Evolutionary conservation across 176 grass and related monocot genomes (phyloP).

Genomic region (Canna indica): DNA sequence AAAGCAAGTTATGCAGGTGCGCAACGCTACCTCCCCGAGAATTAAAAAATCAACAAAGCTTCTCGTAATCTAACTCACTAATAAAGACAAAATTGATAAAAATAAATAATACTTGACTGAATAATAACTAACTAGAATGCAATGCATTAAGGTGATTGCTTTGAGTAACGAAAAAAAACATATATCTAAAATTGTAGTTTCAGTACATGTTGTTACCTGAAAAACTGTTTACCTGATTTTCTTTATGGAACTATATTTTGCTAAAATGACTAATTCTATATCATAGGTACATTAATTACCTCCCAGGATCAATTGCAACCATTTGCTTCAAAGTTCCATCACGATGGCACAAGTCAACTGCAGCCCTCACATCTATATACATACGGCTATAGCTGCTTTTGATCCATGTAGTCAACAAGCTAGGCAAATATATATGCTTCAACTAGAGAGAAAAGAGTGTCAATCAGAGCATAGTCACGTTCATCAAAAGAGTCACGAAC

Average conservation of each 20-base stretch:
- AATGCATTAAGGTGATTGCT: no score
- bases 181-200: no score
- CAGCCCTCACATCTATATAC: conserved; percentile 92
- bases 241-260: conserved; percentile 39
- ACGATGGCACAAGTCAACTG: conserved; percentile 88
- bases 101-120: background rate
- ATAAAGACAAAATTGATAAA: conserved; percentile 3
- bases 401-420: conserved; percentile 93
- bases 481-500: conserved; percentile 92
- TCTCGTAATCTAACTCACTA: background rate
- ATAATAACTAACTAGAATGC: no score
- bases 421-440: conserved; percentile 97
- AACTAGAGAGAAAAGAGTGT: conserved; percentile 89
- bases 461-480: conserved; percentile 92
- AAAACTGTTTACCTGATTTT: conserved; percentile 76
- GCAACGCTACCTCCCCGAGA: conserved; percentile 86
- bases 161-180: no score
- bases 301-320: conserved; percentile 83
- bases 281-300: conserved; percentile 45
- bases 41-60: conserved; percentile 26
- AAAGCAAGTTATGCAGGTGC: conserved; percentile 87
- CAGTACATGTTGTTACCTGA: conserved; percentile 39
- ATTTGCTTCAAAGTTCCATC: conserved; percentile 96
- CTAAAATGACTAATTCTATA: background rate
- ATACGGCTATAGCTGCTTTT: conserved; percentile 59